Base-by-base conservation (phyloP, 768 basidiomycete species). In the Lentinula boryana region DNA sequence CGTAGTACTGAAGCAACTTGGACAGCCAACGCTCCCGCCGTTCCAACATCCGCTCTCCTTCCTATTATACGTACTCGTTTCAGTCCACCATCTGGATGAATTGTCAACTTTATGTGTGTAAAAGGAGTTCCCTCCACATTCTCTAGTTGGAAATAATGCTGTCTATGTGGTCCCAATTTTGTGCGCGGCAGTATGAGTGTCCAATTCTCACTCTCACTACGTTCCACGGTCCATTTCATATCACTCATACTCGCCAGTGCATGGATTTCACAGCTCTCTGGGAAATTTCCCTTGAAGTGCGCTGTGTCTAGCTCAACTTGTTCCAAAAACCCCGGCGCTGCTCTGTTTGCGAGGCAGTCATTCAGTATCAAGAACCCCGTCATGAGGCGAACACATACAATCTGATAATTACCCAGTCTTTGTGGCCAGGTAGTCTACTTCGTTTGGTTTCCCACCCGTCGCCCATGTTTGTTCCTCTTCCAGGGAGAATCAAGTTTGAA, bases 361-460 rank as follows among this genome's bases (percentile, higher is more conserved):
- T 3, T 56, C 33, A 59, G 56, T 40, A 43, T 58, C 41, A 56
- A 48, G 32, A 63, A 63, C 40, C 27, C 40, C 27, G 21, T 33
- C 62, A 41, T 21, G 18, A 32, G 15, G n/a, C 4, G 16, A 43
- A 58, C 51, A 77, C 90, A 71, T 68, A 94, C 92, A 99, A 76
- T 74, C 88, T 90, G 60, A 96, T 86, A 61, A 98, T 82, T 4
- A 84, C 91, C 91, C 93, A 98, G 67, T 98, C 95, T 51, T 85
- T 91, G 73, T 95, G 94, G 41, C 82, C 93, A 58, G 81, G 81
- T 46, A 75, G 78, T 57, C 92, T 80, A 68, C 90, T 95, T 63
- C 97, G 81, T 70, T 90, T 93, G 3, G 96, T 98, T 75, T 99
- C 97, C 97, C 97, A 99, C 4, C 97, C 97, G 69, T 97, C 95